Percentiles rank a stretch among this genome's conserved stretches.
These are phyloP conservation scores for Talinum fruticosum DNA, from an alignment of 148 eudicot species.

Conservation along the genomic window DNA sequence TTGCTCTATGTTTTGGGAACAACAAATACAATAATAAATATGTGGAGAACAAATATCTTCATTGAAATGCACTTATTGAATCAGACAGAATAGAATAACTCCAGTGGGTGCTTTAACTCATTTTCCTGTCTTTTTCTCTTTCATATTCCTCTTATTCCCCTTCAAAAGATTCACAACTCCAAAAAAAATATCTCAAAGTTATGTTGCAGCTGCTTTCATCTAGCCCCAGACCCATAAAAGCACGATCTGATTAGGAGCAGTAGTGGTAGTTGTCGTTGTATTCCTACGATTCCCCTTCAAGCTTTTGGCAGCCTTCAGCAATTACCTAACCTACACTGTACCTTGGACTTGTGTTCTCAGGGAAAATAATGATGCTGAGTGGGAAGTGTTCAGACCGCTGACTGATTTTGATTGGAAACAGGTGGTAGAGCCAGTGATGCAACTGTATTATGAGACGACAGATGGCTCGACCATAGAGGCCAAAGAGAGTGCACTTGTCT, in stretches of 20 bases:
- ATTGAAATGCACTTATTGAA: not conserved
- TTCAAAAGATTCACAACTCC: no score
- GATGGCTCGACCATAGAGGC: conserved; percentile 71
- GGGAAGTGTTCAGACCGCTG: conserved; percentile 56
- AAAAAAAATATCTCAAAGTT: no score
- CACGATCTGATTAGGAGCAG: no score
- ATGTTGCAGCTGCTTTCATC: no score
- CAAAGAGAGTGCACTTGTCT: conserved; percentile 65
- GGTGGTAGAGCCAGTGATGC: conserved; percentile 77
- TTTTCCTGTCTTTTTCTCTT: no score
- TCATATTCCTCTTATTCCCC: not conserved
- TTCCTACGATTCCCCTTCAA: not conserved
- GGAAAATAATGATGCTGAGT: conserved; percentile 43
- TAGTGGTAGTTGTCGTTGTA: no score
- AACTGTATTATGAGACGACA: conserved; percentile 62
- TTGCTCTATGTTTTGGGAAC: not conserved
- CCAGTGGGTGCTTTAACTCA: no score
- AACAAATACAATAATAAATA: not conserved
- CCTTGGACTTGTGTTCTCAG: conserved; percentile 26
- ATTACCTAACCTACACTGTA: not conserved
- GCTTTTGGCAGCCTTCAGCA: no score
- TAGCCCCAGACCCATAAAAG: no score
- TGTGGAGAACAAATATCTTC: not conserved
- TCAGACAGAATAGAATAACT: not conserved
- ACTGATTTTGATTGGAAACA: conserved; percentile 72